Conservation (phyloP, 805 yeast species). For the Candida xyloterini region DNA sequence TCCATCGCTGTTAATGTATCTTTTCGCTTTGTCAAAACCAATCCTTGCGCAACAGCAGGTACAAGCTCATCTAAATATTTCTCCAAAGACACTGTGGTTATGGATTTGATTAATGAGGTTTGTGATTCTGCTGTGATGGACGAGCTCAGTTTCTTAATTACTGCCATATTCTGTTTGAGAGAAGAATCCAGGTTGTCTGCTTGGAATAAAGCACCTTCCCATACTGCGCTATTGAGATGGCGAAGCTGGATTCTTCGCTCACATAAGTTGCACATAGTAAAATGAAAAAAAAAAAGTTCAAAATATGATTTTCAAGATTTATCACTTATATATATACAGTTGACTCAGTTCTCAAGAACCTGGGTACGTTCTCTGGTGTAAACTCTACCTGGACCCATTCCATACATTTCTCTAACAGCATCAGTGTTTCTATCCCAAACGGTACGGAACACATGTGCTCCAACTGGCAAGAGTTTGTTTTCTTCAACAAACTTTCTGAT, state of each 20-base stretch:
- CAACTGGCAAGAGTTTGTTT: conserved; percentile 67
- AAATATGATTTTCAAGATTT: not conserved
- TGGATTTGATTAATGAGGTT: conserved; percentile 53
- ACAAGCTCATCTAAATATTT: conserved; percentile 73
- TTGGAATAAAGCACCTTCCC: conserved; percentile 49
- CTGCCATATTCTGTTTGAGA: conserved; percentile 77
- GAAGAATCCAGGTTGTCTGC: conserved; percentile 56
- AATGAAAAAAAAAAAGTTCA: not conserved
- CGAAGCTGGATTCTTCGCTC: conserved; percentile 32
- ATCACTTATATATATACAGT: conserved; percentile 11
- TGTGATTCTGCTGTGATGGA: conserved; percentile 53
- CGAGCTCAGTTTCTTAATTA: conserved; percentile 64
- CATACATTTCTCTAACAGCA: conserved; percentile 65
- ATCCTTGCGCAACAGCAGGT: conserved; percentile 59
- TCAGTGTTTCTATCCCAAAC: conserved; percentile 74
- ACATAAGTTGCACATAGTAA: conserved; percentile 4
- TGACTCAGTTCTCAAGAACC: not conserved
- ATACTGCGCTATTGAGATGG: conserved; percentile 45
- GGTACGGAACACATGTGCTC: conserved; percentile 91
- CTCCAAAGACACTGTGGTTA: conserved; percentile 59
- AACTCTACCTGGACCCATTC: conserved; percentile 71
- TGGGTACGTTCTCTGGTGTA: conserved; percentile 58
- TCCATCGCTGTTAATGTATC: conserved; percentile 66
- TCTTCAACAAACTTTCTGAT: conserved; percentile 63
- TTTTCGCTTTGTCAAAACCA: conserved; percentile 46